These are phyloP conservation scores for Melampsora americana DNA, from an alignment of 1,284 basidiomycete genomes.

Conservation along the genomic window DNA sequence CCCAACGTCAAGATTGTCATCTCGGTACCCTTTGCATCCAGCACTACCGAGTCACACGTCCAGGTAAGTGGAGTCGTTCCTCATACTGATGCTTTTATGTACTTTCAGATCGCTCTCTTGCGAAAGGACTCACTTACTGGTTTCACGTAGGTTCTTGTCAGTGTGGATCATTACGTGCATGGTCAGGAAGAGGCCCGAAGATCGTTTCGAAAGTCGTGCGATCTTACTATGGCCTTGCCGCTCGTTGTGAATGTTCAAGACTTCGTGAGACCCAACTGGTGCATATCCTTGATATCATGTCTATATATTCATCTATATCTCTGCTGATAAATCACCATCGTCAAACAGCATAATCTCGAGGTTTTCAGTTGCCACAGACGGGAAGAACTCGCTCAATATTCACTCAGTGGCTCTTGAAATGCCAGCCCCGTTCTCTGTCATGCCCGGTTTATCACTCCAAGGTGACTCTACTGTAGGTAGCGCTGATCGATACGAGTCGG, in stretches of 20 bases:
- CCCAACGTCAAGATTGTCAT: not conserved
- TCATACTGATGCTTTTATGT: not conserved
- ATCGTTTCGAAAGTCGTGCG: constrained; percentile 60
- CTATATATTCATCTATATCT: not conserved
- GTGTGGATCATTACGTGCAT: constrained; percentile 64
- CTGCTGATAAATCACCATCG: not conserved
- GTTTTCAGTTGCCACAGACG: constrained; percentile 71
- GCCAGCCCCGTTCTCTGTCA: not conserved
- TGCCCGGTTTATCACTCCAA: not conserved
- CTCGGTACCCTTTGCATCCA: constrained; percentile 2
- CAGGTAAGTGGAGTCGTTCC: not conserved
- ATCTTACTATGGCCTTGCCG: constrained; percentile 66
- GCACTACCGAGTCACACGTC: not conserved
- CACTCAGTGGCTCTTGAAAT: constrained; percentile 59
- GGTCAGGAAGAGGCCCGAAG: constrained; percentile 61
- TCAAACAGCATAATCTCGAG: constrained; percentile 63
- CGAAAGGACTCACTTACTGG: constrained; percentile 58
- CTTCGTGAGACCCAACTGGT: constrained; percentile 72
- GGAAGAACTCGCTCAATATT: constrained; percentile 68
- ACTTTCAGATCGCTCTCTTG: not conserved
- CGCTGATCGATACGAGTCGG: not conserved
- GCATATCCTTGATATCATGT: constrained; percentile 33
- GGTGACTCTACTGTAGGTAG: not conserved
- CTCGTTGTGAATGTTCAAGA: constrained; percentile 79
- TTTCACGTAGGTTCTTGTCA: constrained; percentile 61